Percentiles rank a stretch among this genome's conserved stretches.
phyloP scores from a whole-genome alignment of 2,329 filamentous ascomycete genomes.

The Alternaria burnsii region DNA sequence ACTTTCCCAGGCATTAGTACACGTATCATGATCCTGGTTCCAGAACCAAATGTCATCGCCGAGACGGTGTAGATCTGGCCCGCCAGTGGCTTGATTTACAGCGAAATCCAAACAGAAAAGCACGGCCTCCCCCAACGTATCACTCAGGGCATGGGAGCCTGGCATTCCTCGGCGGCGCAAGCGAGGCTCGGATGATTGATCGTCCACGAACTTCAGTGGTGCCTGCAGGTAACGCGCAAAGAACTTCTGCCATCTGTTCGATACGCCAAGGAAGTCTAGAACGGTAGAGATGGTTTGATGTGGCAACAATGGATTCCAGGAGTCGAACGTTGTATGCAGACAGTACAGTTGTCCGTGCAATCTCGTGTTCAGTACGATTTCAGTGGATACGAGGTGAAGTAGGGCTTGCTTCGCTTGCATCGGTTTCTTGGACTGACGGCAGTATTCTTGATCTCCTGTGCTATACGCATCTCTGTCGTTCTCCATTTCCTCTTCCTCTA shows the following conservation, averaged over 20 bases:
- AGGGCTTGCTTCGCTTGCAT: slow-evolving; percentile 44
- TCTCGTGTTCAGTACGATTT: slow-evolving; percentile 43
- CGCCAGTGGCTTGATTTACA: slow-evolving; percentile 54
- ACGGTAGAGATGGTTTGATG: slow-evolving; percentile 57
- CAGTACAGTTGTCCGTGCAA: slow-evolving; percentile 42
- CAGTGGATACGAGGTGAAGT: slow-evolving; percentile 42
- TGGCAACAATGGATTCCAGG: slow-evolving; percentile 49
- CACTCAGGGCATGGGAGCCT: slow-evolving; percentile 57
- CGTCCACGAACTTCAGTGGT: slow-evolving; percentile 55
- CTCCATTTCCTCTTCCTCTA: background rate
- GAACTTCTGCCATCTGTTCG: slow-evolving; percentile 54
- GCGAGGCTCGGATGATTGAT: slow-evolving; percentile 46
- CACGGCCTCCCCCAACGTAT: slow-evolving; percentile 59
- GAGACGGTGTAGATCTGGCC: slow-evolving; percentile 56
- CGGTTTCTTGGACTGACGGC: slow-evolving; percentile 28
- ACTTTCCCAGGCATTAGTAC: slow-evolving; percentile 55
- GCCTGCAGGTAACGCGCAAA: slow-evolving; percentile 58
- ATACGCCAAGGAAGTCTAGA: slow-evolving; percentile 57
- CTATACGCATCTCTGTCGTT: slow-evolving; percentile 5
- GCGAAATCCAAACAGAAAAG: slow-evolving; percentile 59
- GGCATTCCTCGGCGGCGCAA: slow-evolving; percentile 57
- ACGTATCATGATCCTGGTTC: slow-evolving; percentile 54
- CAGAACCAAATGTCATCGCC: slow-evolving; percentile 61
- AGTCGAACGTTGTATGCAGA: slow-evolving; percentile 44
- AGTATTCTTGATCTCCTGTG: background rate